Conservation (phyloP, 805 yeast species). For the Priceomyces castillae region DNA sequence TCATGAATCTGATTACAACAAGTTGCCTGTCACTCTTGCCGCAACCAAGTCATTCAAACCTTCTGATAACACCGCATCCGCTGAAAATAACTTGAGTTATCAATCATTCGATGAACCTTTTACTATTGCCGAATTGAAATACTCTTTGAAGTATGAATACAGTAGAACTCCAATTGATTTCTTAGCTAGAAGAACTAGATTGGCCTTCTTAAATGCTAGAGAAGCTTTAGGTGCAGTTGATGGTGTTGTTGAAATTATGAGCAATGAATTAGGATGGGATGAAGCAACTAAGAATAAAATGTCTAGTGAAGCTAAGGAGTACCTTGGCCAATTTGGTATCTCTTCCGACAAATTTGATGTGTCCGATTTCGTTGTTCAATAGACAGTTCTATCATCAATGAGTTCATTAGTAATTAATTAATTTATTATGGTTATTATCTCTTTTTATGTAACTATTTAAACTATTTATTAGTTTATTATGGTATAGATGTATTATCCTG, state of each 20-base stretch:
- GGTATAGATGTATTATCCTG: slow-evolving; percentile 1
- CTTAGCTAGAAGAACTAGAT: slow-evolving; percentile 88
- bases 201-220: slow-evolving; percentile 85
- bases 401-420: background rate
- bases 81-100: slow-evolving; percentile 39
- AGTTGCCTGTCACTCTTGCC: slow-evolving; percentile 66
- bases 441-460: background rate
- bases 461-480: background rate
- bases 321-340: slow-evolving; percentile 63
- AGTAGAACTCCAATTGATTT: slow-evolving; percentile 86
- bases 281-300: slow-evolving; percentile 53
- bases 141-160: slow-evolving; percentile 79
- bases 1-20: slow-evolving; percentile 50
- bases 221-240: slow-evolving; percentile 80
- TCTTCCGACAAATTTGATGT: slow-evolving; percentile 24
- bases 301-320: slow-evolving; percentile 50
- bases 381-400: slow-evolving; percentile 1
- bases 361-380: slow-evolving; percentile 22
- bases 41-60: slow-evolving; percentile 29
- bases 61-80: slow-evolving; percentile 21
- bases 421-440: background rate
- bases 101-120: slow-evolving; percentile 73
- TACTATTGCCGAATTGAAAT: slow-evolving; percentile 85
- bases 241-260: slow-evolving; percentile 83
- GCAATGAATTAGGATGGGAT: slow-evolving; percentile 73